Evolutionary conservation across 208 protist species (phyloP), one percentile per base, ranked within the genome.

Genomic region (Naegleria fowleri): DNA sequence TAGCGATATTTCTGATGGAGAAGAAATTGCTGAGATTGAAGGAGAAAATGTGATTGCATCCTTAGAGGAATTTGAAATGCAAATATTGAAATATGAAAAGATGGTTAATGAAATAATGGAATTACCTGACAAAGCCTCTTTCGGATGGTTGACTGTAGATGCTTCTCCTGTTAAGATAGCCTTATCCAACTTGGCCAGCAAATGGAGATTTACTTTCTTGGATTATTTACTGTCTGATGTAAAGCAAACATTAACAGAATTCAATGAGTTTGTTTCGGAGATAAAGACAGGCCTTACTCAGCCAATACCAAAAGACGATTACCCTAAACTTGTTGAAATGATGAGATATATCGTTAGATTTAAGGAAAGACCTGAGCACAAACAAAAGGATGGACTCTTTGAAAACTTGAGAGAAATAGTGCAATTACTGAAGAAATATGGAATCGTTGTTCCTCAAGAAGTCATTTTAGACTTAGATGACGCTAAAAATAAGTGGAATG

Each of bases 61-160:
- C 43, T n/a, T 87, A 2, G 41, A 87, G 15, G 83, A 87, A 51
- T 87, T 87, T 36, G 83, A 87, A 51, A 51, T 51, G 15, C 83
- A 87, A 87, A 87, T 90, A 19, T 11, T 90, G 41, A 51, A 59
- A 52, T 90, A 90, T 59, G 88, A 90, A 48, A 83, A 90, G 29
- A 29, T 90, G 16, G 15, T 86, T 36, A 9, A 43, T n/a, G 40
- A 90, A n/a, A 90, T 90, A 36, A 15, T 2, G 25, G 75, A 92
- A 39, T 93, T 95, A 59, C 92, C 92, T 7, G 89, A 88, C 29
- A 85, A 25, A 13, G 91, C 76, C 15, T 89, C 59, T 25, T 91
- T 94, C 51, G 92, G 93, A 9, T 96, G 94, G 93, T 87, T 96
- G 7, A 83, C 90, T 40, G 91, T 96, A 43, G 92, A 96, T 79